Evolutionary conservation across 345 rosid genomes (phyloP), one percentile per base, ranked within the genome.

Genomic region (Chamaenerion angustifolium): DNA sequence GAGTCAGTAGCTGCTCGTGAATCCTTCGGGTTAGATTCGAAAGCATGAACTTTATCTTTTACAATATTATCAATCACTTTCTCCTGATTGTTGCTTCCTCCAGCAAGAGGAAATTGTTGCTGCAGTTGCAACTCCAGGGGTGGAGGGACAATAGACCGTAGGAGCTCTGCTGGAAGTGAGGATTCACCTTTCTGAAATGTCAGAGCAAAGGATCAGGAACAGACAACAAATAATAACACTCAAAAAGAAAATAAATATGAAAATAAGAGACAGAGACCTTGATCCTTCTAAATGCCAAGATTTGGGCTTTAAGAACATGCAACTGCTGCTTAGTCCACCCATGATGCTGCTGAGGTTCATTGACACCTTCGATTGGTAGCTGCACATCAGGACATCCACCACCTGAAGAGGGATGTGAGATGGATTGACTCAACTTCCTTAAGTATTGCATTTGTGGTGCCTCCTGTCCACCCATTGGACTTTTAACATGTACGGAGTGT

Each of bases 231-330:
- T 11, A 43, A 31, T 35, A 31, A 16, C n/a, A 10, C 17, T n/a
- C 51, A 51, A 44, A 23, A 8, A 13, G n/a, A n/a, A n/a, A n/a
- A n/a, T n/a, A n/a, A n/a, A 12, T 10, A 46, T 16, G 10, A 37
- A 43, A 12, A 12, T 46, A 37, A 56, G 51, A 55, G 45, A 50
- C 50, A 46, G n/a, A 61, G 56, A 93, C 99, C 95, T 93, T 93
- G 56, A 93, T 65, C 63, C 99, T 78, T 64, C 99, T 76, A 63
- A 93, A 93, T 56, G 95, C 99, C 56, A 93, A 73, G 62, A 93
- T 93, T 68, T 93, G 99, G 17, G 96, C 99, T 72, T 93, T 93
- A 45, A 88, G 95, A 61, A 93, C 99, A 72, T 93, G 88, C 56
- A 88, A 75, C 60, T 93, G 99, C 60, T 88, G 94, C 71, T 81